Evolutionary conservation across 768 basidiomycete genomes (phyloP).

Genomic region (Kwoniella heveanensis): DNA sequence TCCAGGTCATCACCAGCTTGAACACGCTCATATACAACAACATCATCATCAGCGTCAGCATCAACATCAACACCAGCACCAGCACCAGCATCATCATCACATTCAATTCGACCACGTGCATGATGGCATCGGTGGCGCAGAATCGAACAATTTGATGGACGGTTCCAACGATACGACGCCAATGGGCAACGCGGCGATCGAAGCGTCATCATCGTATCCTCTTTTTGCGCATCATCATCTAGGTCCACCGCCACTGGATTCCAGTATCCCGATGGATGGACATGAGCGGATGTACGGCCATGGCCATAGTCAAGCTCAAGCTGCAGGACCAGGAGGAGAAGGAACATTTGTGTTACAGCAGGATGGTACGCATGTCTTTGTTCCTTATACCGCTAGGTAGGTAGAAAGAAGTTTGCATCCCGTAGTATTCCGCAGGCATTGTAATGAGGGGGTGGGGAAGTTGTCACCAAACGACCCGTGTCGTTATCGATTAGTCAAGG

Average conservation of each 20-base stretch:
- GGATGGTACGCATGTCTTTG: slow-evolving; percentile 23
- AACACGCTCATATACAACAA: not conserved
- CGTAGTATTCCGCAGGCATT: too few relatives aligned
- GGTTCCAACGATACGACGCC: not conserved
- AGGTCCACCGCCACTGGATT: slow-evolving; percentile 14
- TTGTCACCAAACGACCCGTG: too few relatives aligned
- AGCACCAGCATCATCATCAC: not conserved
- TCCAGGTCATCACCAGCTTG: not conserved
- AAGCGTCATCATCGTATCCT: not conserved
- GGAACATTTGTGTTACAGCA: slow-evolving; percentile 17
- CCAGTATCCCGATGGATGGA: not conserved
- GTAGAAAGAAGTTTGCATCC: too few relatives aligned
- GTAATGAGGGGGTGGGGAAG: too few relatives aligned
- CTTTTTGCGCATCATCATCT: slow-evolving; percentile 5
- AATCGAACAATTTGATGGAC: not conserved
- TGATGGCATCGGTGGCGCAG: not conserved
- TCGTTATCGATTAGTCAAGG: too few relatives aligned
- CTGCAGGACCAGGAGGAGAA: slow-evolving; percentile 3
- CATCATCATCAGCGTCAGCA: slow-evolving; percentile 2
- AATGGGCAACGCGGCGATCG: not conserved
- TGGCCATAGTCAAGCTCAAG: too few relatives aligned
- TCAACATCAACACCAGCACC: slow-evolving; percentile 1
- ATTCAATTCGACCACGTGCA: not conserved
- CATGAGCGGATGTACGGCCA: slow-evolving; percentile 3
- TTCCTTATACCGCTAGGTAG: slow-evolving; percentile 12